Evolutionary conservation across 768 basidiomycete species (phyloP).

Genomic region (Rhodotorula toruloides): DNA sequence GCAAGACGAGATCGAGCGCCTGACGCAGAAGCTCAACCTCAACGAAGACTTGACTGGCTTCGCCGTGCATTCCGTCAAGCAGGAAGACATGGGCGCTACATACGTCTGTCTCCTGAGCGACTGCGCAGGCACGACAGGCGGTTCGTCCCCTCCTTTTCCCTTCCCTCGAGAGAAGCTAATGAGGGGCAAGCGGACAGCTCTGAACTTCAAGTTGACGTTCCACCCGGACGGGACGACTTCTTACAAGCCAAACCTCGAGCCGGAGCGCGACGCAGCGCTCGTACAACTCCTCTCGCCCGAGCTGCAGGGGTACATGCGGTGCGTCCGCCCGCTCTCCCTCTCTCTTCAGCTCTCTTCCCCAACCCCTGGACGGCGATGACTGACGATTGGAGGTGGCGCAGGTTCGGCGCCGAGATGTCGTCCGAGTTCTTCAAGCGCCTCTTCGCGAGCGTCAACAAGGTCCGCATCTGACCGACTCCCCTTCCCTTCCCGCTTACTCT

Average conservation of each 20-base stretch:
- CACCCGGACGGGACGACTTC: constrained; percentile 12
- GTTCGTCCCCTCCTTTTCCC: neutral
- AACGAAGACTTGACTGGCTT: constrained; percentile 39
- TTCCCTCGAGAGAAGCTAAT: neutral
- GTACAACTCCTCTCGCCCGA: constrained; percentile 3
- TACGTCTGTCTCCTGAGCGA: constrained; percentile 34
- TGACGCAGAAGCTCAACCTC: constrained; percentile 11
- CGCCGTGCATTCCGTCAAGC: constrained; percentile 17
- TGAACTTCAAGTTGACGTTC: constrained; percentile 37
- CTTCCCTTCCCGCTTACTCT: too few species aligned
- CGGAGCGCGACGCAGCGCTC: constrained; percentile 19
- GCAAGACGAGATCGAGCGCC: constrained; percentile 17
- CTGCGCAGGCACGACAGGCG: constrained; percentile 17
- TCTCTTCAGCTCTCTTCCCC: too few species aligned
- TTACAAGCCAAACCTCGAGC: constrained; percentile 31
- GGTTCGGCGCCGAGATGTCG: constrained; percentile 18
- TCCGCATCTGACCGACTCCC: neutral
- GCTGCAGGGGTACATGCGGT: constrained; percentile 21
- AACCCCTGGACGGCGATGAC: too few species aligned
- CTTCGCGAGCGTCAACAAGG: constrained; percentile 21
- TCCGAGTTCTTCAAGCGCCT: constrained; percentile 29
- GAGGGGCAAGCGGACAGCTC: neutral
- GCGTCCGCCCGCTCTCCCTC: neutral
- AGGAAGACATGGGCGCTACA: constrained; percentile 8
- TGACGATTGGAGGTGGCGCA: too few species aligned